A percentile compares a stretch with the other conserved stretches of the same genome.
phyloP scores from a whole-genome alignment of 2,329 filamentous ascomycete species.

The Zasmidium citrigriseum region DNA sequence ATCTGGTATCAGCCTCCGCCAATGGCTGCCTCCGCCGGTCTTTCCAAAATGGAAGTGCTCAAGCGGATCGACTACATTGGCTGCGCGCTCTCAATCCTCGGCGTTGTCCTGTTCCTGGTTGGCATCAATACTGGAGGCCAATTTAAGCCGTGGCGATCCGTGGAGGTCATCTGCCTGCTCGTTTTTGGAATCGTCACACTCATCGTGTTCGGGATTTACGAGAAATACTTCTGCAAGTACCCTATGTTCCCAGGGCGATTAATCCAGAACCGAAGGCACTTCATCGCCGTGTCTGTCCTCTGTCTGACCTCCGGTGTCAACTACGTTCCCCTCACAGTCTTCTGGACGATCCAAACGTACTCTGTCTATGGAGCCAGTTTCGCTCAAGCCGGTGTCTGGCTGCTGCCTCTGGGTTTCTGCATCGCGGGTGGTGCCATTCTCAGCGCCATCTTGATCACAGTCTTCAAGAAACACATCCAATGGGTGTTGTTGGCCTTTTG shows the following conservation, averaged over 20 bases:
- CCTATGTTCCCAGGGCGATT: slow-evolving; percentile 32
- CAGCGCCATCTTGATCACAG: slow-evolving; percentile 57
- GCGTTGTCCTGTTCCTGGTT: slow-evolving; percentile 51
- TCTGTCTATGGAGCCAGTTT: slow-evolving; percentile 56
- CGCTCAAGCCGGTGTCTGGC: slow-evolving; percentile 54
- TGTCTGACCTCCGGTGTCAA: slow-evolving; percentile 33
- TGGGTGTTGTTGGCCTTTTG: slow-evolving; percentile 61
- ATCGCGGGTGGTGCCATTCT: slow-evolving; percentile 62
- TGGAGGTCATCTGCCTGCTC: slow-evolving; percentile 24
- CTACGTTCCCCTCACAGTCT: slow-evolving; percentile 45
- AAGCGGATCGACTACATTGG: slow-evolving; percentile 53
- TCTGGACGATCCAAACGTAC: slow-evolving; percentile 64
- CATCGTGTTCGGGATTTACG: slow-evolving; percentile 25
- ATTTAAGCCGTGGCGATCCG: slow-evolving; percentile 17
- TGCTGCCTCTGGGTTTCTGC: slow-evolving; percentile 64
- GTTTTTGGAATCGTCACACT: slow-evolving; percentile 25
- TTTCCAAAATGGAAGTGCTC: slow-evolving; percentile 44
- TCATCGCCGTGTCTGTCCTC: slow-evolving; percentile 19
- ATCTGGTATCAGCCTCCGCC: slow-evolving; percentile 57
- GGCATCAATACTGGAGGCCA: slow-evolving; percentile 32
- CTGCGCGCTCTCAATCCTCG: slow-evolving; percentile 51
- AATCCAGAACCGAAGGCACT: slow-evolving; percentile 28
- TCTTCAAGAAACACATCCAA: slow-evolving; percentile 60
- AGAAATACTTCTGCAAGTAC: slow-evolving; percentile 22
- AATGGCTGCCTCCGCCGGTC: slow-evolving; percentile 40